Percentiles rank a stretch among this genome's conserved stretches.
These are phyloP conservation scores for Fraxinus greggii DNA, from an alignment of 305 asterid species.

Conservation along the genomic window DNA sequence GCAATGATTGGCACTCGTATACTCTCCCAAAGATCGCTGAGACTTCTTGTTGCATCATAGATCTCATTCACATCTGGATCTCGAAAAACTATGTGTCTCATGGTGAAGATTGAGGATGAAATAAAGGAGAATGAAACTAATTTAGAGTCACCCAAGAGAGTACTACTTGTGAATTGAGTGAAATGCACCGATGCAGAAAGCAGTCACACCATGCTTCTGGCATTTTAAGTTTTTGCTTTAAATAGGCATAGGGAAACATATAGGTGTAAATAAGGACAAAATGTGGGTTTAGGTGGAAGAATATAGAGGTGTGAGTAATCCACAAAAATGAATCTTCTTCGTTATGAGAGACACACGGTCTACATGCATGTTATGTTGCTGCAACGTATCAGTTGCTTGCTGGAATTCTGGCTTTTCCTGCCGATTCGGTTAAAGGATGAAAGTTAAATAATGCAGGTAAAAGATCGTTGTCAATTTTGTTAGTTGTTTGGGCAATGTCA, in stretches of 20 bases:
- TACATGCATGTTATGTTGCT: slow-evolving; percentile 57
- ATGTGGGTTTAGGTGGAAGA: slow-evolving; percentile 34
- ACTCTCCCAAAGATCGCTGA: slow-evolving; percentile 53
- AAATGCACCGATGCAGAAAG: slow-evolving; percentile 34
- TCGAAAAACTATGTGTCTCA: slow-evolving; percentile 53
- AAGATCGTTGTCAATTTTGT: background rate
- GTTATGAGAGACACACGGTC: slow-evolving; percentile 50
- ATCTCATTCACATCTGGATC: slow-evolving; percentile 36
- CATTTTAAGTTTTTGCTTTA: slow-evolving; percentile 36
- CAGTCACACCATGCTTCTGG: slow-evolving; percentile 26
- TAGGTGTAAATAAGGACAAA: slow-evolving; percentile 40
- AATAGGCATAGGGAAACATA: slow-evolving; percentile 33
- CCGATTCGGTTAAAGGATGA: slow-evolving; percentile 39
- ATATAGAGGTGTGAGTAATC: slow-evolving; percentile 32
- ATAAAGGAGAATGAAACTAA: slow-evolving; percentile 22
- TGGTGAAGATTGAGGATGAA: slow-evolving; percentile 29
- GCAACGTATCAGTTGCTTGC: slow-evolving; percentile 58
- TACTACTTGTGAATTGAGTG: slow-evolving; percentile 28
- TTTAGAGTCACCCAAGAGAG: slow-evolving; percentile 18
- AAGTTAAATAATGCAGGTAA: background rate
- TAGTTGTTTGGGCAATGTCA: background rate
- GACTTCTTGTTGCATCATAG: slow-evolving; percentile 49
- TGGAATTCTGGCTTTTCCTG: slow-evolving; percentile 52
- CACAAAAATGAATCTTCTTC: slow-evolving; percentile 23
- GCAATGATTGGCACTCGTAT: slow-evolving; percentile 64